Base-by-base conservation (phyloP, 176 grass and related monocot genomes). In the Lolium perenne region DNA sequence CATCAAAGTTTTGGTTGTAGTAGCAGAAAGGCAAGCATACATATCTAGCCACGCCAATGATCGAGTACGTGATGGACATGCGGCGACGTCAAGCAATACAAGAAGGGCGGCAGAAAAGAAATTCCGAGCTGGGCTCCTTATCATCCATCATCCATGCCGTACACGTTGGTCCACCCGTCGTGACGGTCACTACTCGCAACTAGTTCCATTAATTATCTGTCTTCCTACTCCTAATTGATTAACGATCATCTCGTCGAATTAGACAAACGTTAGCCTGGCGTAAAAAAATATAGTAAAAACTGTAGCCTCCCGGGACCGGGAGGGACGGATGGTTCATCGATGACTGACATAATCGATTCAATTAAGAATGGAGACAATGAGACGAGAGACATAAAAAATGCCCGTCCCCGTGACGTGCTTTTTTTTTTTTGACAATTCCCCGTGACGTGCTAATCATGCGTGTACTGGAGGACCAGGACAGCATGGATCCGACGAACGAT, bases 381-480 rank as follows among this genome's bases (percentile, higher is more conserved):
- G 5, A 56, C n/a, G 56, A 47, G 57, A 14, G 12, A 18, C 22
- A 4, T 58, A 10, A 70, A 43, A 35, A 79, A 18, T 41, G 29
- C 16, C 17, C 47, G 10, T 11, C 17, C 50, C 47, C 43, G 46
- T 43, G 87, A 20, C 87, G 87, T 89, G 77, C 68, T 68, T n/a
- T n/a, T n/a, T n/a, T n/a, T n/a, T n/a, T n/a, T n/a, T n/a, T n/a
- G n/a, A n/a, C n/a, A n/a, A n/a, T n/a, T 11, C 17, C 50, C 47
- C 43, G 46, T 43, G 87, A 20, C 87, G 87, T 89, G 77, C 68
- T 68, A 58, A 84, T 66, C 22, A 55, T 75, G n/a, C n/a, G n/a
- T n/a, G 40, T 60, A 56, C 65, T 65, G 15, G 76, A 80, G 25
- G 57, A 73, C 10, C 8, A 16, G 73, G 50, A 32, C 79, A 56